phyloP scores from a whole-genome alignment of 225 moss, liverwort and hornwort species.

The Straminergon stramineum region DNA sequence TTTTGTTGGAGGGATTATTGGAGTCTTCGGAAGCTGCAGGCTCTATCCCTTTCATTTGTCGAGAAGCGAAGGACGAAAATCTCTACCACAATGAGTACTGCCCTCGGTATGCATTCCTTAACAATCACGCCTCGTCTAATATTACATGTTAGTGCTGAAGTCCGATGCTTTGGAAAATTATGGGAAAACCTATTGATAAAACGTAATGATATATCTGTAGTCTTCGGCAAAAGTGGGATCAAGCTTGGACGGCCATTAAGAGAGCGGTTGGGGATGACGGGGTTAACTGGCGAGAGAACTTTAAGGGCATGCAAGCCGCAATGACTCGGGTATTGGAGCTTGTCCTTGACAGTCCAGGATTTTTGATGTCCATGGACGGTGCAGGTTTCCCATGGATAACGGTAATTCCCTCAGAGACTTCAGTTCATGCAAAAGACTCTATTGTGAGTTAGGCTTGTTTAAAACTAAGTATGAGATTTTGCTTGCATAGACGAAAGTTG shows the following conservation, averaged over 20 bases:
- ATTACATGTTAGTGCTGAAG: neutral
- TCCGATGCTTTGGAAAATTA: neutral
- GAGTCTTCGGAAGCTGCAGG: constrained; percentile 27
- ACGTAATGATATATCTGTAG: neutral
- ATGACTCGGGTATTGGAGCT: constrained; percentile 20
- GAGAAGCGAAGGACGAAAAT: constrained; percentile 34
- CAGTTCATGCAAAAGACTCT: neutral
- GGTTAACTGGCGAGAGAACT: constrained; percentile 23
- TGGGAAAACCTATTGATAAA: neutral
- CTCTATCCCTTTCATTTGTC: constrained; percentile 29
- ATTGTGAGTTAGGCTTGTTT: neutral
- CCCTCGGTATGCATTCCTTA: constrained; percentile 11
- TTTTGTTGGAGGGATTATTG: constrained; percentile 41
- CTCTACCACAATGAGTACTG: constrained; percentile 41
- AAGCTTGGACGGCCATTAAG: constrained; percentile 11
- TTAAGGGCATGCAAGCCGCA: constrained; percentile 13
- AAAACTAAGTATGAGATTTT: neutral
- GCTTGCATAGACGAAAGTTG: neutral
- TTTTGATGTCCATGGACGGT: constrained; percentile 17
- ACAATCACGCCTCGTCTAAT: neutral
- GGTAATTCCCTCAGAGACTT: neutral
- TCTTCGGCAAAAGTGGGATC: constrained; percentile 15
- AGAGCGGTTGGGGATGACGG: constrained; percentile 9
- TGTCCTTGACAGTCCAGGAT: neutral
- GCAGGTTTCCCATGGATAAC: constrained; percentile 39